Conservation (phyloP, 768 basidiomycete genomes). For the Arthromyces matolae region DNA sequence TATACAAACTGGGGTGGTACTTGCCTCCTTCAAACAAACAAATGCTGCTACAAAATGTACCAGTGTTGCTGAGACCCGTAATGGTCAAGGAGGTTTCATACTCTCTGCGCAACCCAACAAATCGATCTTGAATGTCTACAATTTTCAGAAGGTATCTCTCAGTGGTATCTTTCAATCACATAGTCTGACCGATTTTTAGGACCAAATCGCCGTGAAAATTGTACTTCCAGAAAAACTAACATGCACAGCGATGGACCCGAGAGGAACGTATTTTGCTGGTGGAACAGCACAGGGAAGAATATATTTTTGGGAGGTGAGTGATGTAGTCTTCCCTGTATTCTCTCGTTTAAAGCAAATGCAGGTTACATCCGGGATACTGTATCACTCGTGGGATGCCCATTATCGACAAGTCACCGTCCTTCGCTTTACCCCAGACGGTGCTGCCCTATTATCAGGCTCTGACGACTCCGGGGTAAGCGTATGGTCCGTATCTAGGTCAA, state of each 20-base stretch:
- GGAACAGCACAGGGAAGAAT: slow-evolving; percentile 87
- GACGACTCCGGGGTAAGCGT: slow-evolving; percentile 88
- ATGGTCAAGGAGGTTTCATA: slow-evolving; percentile 79
- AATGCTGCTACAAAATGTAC: slow-evolving; percentile 61
- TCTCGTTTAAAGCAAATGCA: slow-evolving; percentile 28
- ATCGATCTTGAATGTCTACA: slow-evolving; percentile 84
- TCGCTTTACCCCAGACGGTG: slow-evolving; percentile 79
- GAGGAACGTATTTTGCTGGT: slow-evolving; percentile 78
- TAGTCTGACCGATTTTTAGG: slow-evolving; percentile 48
- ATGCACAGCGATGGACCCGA: slow-evolving; percentile 70
- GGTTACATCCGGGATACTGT: slow-evolving; percentile 92
- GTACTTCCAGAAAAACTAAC: slow-evolving; percentile 88
- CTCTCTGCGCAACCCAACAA: slow-evolving; percentile 87
- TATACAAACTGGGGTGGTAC: slow-evolving; percentile 66
- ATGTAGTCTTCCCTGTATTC: neutral
- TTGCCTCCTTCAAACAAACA: slow-evolving; percentile 90
- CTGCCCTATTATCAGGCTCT: slow-evolving; percentile 77
- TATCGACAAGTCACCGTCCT: slow-evolving; percentile 86
- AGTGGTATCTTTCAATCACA: too few species aligned
- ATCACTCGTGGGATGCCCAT: slow-evolving; percentile 91
- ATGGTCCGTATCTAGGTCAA: slow-evolving; percentile 85
- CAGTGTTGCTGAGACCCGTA: slow-evolving; percentile 60
- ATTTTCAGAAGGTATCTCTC: slow-evolving; percentile 91
- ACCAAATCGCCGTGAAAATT: slow-evolving; percentile 83
- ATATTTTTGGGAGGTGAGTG: slow-evolving; percentile 90